Evolutionary conservation across 257 asterid genomes (phyloP).

Genomic region (Scutellaria galericulata): DNA sequence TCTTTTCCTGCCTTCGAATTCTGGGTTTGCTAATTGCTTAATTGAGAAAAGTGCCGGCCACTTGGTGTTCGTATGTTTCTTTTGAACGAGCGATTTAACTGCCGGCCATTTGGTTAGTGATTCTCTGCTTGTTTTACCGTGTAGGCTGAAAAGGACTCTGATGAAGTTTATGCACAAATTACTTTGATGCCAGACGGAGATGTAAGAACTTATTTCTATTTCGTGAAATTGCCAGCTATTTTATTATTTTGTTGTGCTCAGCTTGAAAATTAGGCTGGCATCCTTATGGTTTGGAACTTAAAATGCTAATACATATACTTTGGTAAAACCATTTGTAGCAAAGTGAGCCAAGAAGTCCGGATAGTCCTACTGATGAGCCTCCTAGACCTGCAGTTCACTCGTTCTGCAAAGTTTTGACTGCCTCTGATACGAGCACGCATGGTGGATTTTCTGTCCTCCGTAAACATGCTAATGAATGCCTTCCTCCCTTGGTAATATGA

Average conservation of each 20-base stretch:
- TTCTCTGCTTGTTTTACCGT: slow-evolving; percentile 24
- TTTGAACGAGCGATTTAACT: neutral
- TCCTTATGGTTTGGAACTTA: neutral
- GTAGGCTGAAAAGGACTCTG: slow-evolving; percentile 88
- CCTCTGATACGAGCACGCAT: slow-evolving; percentile 92
- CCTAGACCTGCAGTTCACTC: slow-evolving; percentile 68
- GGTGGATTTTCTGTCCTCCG: slow-evolving; percentile 95
- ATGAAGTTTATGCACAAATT: slow-evolving; percentile 93
- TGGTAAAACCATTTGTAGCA: slow-evolving; percentile 51
- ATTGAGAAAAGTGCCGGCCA: slow-evolving; percentile 4
- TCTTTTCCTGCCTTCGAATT: slow-evolving; percentile 16
- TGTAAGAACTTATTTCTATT: slow-evolving; percentile 48
- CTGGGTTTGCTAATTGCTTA: slow-evolving; percentile 14
- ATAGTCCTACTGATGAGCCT: slow-evolving; percentile 53
- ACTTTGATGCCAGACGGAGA: slow-evolving; percentile 75
- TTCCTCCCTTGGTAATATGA: slow-evolving; percentile 75
- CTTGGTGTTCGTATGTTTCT: slow-evolving; percentile 8
- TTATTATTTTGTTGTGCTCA: neutral
- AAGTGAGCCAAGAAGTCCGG: slow-evolving; percentile 61
- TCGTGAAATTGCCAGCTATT: neutral
- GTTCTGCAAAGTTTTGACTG: slow-evolving; percentile 89
- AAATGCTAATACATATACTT: slow-evolving; percentile 13
- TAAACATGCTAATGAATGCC: slow-evolving; percentile 87
- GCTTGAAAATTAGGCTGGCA: slow-evolving; percentile 2
- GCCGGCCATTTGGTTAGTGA: slow-evolving; percentile 23